Conservation (phyloP, 192 early-diverging fungal genomes). For the Lobosporangium transversale region DNA sequence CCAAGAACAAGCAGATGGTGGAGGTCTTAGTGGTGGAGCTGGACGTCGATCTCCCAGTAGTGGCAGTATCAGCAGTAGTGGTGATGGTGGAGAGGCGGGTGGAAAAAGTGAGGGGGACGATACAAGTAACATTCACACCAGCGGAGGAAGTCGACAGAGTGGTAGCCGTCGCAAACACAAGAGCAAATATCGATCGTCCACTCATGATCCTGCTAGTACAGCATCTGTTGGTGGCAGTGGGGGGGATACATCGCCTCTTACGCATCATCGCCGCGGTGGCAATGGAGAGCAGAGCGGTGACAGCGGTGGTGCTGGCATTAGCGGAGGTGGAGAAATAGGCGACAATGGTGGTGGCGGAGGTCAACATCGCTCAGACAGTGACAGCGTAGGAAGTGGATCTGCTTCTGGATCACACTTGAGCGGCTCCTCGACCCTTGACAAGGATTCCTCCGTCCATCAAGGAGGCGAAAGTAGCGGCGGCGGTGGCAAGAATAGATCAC, state of each 20-base stretch:
- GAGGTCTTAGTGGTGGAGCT: constrained; percentile 1
- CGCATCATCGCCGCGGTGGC: background rate
- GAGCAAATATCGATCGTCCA: constrained; percentile 15
- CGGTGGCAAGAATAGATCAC: constrained; percentile 8
- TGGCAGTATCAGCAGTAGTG: constrained; percentile 9
- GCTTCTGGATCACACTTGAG: constrained; percentile 4
- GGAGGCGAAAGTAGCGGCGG: background rate
- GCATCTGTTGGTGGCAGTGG: background rate
- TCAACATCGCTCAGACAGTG: constrained; percentile 8
- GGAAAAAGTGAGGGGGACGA: background rate
- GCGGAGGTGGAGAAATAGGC: background rate
- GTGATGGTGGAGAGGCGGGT: background rate
- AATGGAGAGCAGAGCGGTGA: background rate
- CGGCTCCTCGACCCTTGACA: background rate
- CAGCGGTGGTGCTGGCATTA: constrained; percentile 3
- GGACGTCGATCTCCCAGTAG: constrained; percentile 5
- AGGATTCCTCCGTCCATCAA: background rate
- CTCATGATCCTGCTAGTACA: background rate
- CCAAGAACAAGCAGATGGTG: constrained; percentile 7
- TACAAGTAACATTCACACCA: background rate
- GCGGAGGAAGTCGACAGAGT: background rate
- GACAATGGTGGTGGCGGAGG: background rate
- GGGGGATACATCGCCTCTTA: background rate
- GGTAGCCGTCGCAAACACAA: constrained; percentile 24
- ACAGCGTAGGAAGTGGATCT: constrained; percentile 12